Percentiles rank a stretch among this genome's conserved stretches.
Conservation (phyloP, 805 yeast genomes). For the Jamesozyma jinghongensis region DNA sequence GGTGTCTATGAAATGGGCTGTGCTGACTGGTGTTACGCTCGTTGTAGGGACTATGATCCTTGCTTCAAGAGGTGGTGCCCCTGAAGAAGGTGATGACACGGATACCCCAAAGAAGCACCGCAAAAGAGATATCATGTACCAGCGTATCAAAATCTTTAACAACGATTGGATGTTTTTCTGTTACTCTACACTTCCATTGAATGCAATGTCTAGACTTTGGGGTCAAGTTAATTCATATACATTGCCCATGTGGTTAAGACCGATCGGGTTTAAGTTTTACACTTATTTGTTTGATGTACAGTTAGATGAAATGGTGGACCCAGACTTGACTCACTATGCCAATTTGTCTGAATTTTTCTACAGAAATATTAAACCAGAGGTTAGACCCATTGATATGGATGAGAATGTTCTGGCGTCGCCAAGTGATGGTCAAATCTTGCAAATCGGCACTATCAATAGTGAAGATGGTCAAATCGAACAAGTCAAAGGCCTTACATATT, state of each 20-base stretch:
- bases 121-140: constrained; percentile 16
- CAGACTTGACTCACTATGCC: constrained; percentile 60
- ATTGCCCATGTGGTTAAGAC: constrained; percentile 81
- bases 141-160: constrained; percentile 28
- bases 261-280: constrained; percentile 71
- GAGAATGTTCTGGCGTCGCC: constrained; percentile 68
- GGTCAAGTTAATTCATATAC: constrained; percentile 78
- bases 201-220: constrained; percentile 89
- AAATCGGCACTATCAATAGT: constrained; percentile 60
- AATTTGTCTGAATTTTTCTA: constrained; percentile 90
- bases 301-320: constrained; percentile 79
- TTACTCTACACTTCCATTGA: constrained; percentile 82
- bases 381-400: constrained; percentile 62
- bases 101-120: constrained; percentile 15
- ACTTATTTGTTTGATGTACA: constrained; percentile 79
- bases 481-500: constrained; percentile 92
- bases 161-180: constrained; percentile 81
- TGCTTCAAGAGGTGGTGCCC: constrained; percentile 22
- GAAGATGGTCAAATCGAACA: constrained; percentile 86
- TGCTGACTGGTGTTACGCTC: constrained; percentile 25
- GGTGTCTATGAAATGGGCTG: constrained; percentile 20
- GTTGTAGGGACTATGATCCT: constrained; percentile 21
- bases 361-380: constrained; percentile 67
- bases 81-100: constrained; percentile 19
- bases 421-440: constrained; percentile 84